Conservation (phyloP, 2,329 filamentous ascomycete species). For the Ceratocystis albifundus region DNA sequence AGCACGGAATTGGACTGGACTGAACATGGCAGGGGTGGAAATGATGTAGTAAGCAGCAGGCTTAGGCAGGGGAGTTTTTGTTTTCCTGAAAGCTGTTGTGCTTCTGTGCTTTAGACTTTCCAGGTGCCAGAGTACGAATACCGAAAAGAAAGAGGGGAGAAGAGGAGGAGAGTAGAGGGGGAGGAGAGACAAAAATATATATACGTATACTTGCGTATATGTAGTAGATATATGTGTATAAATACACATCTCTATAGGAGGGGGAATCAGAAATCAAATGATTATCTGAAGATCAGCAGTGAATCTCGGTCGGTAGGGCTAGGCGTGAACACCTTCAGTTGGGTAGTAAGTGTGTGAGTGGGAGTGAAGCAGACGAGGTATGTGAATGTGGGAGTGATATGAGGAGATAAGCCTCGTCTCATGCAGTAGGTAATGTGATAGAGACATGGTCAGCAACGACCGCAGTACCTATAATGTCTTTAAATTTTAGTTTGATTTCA, state of each 20-base stretch:
- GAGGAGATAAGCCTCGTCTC: not conserved
- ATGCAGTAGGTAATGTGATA: no score
- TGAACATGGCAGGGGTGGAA: conserved; percentile 8
- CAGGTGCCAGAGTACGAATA: not conserved
- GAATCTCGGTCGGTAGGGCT: not conserved
- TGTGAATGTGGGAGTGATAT: not conserved
- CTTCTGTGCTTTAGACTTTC: not conserved
- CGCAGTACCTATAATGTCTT: no score
- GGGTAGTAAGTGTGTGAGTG: not conserved
- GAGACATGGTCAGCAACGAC: no score
- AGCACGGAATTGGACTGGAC: conserved; percentile 8
- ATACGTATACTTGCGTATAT: no score
- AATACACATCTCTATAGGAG: not conserved
- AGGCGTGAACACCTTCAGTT: no score
- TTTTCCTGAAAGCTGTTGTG: not conserved
- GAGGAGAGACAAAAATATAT: not conserved
- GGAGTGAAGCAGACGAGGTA: not conserved
- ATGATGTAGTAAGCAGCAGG: conserved; percentile 1
- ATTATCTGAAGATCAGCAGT: not conserved
- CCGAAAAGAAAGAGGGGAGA: not conserved
- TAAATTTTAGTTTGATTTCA: not conserved
- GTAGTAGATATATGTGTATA: no score
- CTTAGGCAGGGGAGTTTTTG: not conserved
- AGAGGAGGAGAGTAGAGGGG: not conserved
- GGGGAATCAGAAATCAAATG: not conserved